Base-by-base conservation (phyloP, 2,329 filamentous ascomycete genomes). In the Hypoxylon sp. region DNA sequence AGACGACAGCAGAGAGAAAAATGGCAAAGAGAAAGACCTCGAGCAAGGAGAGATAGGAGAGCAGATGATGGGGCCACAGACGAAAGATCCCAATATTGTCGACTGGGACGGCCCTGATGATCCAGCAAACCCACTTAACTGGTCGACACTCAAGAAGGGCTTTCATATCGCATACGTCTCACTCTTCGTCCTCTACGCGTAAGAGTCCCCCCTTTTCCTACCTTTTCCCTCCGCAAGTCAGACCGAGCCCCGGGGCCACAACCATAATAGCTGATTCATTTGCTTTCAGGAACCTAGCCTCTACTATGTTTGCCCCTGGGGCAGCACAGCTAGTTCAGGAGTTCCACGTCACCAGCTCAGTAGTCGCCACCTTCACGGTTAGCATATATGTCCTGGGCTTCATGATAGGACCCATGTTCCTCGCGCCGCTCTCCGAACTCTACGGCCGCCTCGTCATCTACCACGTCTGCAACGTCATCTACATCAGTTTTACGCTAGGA, bases 81-180 rank as follows among this genome's bases (percentile, higher is more conserved):
- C 5, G 2, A 24, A 28, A n/a, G 81, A 86, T 66, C 80, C 83
- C 0, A 82, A 86, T 66, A 73, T 76, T 11, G 82, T 92, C 28
- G 87, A 91, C 72, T 92, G 89, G 78, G 84, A 86, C 28, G 84
- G 76, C 5, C 73, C 83, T 5, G 79, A 86, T 64, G 89, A 91
- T 69, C 82, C 82, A 12, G 82, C 84, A 11, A 89, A 93, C 71
- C 91, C 91, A 0, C 82, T 85, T 65, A 91, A 92, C 72, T 93
- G 91, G 91, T 78, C 86, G 0, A 74, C 88, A 48, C 80, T 78
- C 72, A 79, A 78, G 66, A 79, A 79, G 49, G 73, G 72, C 40
- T 53, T 75, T 24, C 76, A 75, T 8, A 76, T 80, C n/a, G 74
- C 71, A 1, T 72, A 74, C 4, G 74, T 81, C 1, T 74, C 78